Evolutionary conservation across 805 yeast species (phyloP), one percentile per base, ranked within the genome.

Genomic region (Wickerhamia fluorescens): DNA sequence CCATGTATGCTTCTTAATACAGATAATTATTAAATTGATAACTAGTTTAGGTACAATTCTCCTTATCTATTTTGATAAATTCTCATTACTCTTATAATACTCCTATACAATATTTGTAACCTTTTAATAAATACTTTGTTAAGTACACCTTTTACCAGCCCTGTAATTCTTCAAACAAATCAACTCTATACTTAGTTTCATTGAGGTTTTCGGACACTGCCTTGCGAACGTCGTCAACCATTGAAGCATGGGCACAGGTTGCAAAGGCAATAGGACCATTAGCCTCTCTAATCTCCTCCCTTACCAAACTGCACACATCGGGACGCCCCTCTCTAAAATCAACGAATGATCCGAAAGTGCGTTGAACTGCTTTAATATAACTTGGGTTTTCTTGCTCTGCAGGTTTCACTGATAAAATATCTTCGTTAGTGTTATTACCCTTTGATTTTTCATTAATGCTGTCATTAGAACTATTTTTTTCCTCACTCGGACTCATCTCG

Each of bases 321-420:
- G 73, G 66, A 48, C 75, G 58, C 20, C 71, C 71, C 23, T 51
- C 58, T 36, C 61, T 49, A 44, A 71, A 62, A 30, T 62, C 68
- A 22, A 68, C 44, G 27, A 50, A 56, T 7, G 56, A 44, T 25
- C 64, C 51, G 5, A 43, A 34, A n/a, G 45, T 39, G 35, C 36
- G 44, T 10, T 10, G 7, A 43, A 45, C 23, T 14, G 16, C 26
- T 18, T 22, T 24, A 14, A 38, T 36, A 30, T 36, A 38, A 8
- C 10, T 7, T 8, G 20, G 7, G 20, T 10, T 18, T 18, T 18
- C 20, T 7, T 18, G 20, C 7, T 18, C 20, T 8, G 20, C 9
- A n/a, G n/a, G n/a, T n/a, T n/a, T n/a, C n/a, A n/a, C n/a, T n/a
- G n/a, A n/a, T n/a, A n/a, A n/a, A n/a, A n/a, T n/a, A n/a, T n/a